Percentiles rank a stretch among this genome's conserved stretches.
Conservation (phyloP, 2,329 filamentous ascomycete genomes). For the Trichoderma sp. region DNA sequence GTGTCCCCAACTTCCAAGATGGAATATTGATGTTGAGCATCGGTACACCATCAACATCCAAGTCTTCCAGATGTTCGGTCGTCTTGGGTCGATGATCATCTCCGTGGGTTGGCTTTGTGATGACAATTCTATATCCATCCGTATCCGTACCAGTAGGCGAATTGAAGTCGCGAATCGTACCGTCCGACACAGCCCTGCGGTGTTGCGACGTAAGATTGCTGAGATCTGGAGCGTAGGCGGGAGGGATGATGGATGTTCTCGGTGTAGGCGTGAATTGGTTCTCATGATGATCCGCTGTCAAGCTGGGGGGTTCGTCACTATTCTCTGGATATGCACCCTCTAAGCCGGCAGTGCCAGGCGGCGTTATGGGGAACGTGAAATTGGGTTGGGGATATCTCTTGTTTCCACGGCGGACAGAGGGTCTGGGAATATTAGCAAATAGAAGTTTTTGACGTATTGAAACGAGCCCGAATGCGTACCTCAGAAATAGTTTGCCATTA, state of each 20-base stretch:
- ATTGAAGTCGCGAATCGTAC: slow-evolving; percentile 68
- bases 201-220: slow-evolving; percentile 40
- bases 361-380: slow-evolving; percentile 62
- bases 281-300: slow-evolving; percentile 29
- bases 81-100: slow-evolving; percentile 63
- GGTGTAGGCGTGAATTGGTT: slow-evolving; percentile 46
- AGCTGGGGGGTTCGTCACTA: slow-evolving; percentile 26
- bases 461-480: slow-evolving; percentile 51
- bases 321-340: slow-evolving; percentile 44
- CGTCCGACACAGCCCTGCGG: slow-evolving; percentile 72
- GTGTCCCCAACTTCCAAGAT: slow-evolving; percentile 79
- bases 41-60: slow-evolving; percentile 48
- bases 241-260: slow-evolving; percentile 25
- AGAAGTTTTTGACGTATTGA: neutral
- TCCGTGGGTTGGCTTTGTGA: slow-evolving; percentile 63
- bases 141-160: slow-evolving; percentile 56
- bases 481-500: slow-evolving; percentile 79
- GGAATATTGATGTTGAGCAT: slow-evolving; percentile 76
- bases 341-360: slow-evolving; percentile 59
- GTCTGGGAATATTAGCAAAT: slow-evolving; percentile 43
- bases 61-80: slow-evolving; percentile 61
- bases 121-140: slow-evolving; percentile 77
- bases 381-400: slow-evolving; percentile 62
- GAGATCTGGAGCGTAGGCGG: slow-evolving; percentile 38
- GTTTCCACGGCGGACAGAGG: slow-evolving; percentile 61